Base-by-base conservation (phyloP, 1,284 basidiomycete species). In the Moniliophthora roreri region DNA sequence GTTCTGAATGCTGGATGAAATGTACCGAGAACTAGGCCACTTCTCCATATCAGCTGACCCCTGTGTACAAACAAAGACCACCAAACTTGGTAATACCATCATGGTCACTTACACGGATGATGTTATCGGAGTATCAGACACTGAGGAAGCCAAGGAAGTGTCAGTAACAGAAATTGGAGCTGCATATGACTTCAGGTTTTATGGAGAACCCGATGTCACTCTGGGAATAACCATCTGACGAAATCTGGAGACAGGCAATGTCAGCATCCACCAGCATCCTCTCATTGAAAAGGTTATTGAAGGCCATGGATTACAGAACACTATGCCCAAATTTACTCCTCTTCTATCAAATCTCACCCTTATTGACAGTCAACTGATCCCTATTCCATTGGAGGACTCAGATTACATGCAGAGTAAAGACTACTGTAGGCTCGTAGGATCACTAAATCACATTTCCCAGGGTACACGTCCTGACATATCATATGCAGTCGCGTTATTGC, bases 101-200 rank as follows among this genome's bases (percentile, higher is more conserved):
- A 48, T 49, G 0, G 46, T 37, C 1, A 55, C 54, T 0, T 55
- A 55, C 13, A 50, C 50, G 1, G 39, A 55, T 13, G 45, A 55
- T 20, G 45, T 55, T 3, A 46, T 28, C 3, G 54, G 54, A 3
- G 54, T 42, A 0, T 51, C 54, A 13, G 9, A 49, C 1, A 41
- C 16, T 18, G 6, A 15, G 11, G 48, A 45, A 11, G 20, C 15
- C 16, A 20, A 7, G 15, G 28, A 45, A 4, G 7, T 4, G 32
- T 24, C 36, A 42, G 32, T 39, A 0, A 13, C 18, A 15, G 44
- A 40, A 3, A 4, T 52, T 4, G 28, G 24, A 6, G n/a, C 23
- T 11, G 16, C 2, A 7, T 40, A 26, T 32, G 51, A 52, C 23
- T 37, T 38, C 1, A 40, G 24, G 24, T 4, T 7, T 24, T 20